Percentiles rank a stretch among this genome's conserved stretches.
Evolutionary conservation across 192 early-diverging fungal genomes (phyloP).

Genomic region (Haplosporangium gracile): DNA sequence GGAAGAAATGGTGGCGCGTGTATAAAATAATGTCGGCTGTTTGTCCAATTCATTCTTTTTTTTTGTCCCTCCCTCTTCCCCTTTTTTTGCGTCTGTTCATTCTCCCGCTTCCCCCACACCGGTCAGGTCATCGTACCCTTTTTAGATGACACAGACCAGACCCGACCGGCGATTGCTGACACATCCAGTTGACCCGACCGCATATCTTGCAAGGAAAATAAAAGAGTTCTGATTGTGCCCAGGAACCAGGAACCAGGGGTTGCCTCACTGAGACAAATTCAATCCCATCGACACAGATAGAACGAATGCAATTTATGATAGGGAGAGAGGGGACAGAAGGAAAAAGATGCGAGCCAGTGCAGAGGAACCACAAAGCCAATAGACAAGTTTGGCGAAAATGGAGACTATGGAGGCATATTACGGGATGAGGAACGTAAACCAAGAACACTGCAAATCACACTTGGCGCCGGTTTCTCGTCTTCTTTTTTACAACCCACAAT

Average conservation of each 20-base stretch:
- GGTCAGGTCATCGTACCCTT: too few relatives aligned
- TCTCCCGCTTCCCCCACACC: too few relatives aligned
- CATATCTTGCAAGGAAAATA: neutral
- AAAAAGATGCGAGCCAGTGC: neutral
- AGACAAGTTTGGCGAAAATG: neutral
- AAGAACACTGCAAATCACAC: neutral
- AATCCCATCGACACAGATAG: neutral
- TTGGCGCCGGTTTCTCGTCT: neutral
- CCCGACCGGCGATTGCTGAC: neutral
- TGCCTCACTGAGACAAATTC: neutral
- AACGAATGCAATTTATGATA: too few relatives aligned
- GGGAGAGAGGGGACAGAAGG: too few relatives aligned
- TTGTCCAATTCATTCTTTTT: too few relatives aligned
- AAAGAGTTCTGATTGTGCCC: neutral
- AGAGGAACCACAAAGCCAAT: neutral
- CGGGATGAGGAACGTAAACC: neutral
- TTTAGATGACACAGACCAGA: neutral
- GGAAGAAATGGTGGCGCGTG: neutral
- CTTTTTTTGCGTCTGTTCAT: too few relatives aligned
- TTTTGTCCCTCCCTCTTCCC: too few relatives aligned
- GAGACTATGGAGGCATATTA: neutral
- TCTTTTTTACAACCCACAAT: neutral
- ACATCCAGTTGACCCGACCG: neutral
- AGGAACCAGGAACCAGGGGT: constrained; percentile 2
- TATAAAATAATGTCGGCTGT: too few relatives aligned